Evolutionary conservation across 805 yeast species (phyloP), one percentile per base, ranked within the genome.

Genomic region (Metschnikowia cubensis): DNA sequence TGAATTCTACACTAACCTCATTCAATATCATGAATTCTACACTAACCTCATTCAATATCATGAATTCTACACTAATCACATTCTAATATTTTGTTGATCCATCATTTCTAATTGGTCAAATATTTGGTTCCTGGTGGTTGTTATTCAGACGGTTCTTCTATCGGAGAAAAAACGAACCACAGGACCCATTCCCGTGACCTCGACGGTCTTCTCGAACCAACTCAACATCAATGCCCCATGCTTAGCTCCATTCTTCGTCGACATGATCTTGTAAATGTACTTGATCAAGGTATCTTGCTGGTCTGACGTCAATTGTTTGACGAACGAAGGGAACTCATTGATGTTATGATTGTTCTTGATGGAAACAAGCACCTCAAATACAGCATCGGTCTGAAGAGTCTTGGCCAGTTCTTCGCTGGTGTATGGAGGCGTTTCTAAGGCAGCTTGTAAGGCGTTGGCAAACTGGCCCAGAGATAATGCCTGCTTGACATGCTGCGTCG

Each of bases 171-270:
- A 90, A 59, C 96, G 82, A 45, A 87, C 87, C 58, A 94, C 84
- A 39, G 96, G 87, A 11, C 96, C 96, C 63, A 86, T 84, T 17
- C 98, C 98, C 14, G 91, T 81, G 18, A 80, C 71, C 53, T 86
- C 95, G 35, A 89, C 84, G 17, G 92, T 81, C 69, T 89, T 90
- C 59, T 92, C 97, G 64, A 85, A 89, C 99, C 99, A 94, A 32
- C 85, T 81, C 59, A 94, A 79, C 58, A 94, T 68, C 42, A 85
- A 76, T 42, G 96, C 96, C 17, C 97, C 96, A 55, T 85, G 89
- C 60, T 85, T 87, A 56, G 89, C 88, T 10, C 94, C 91, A 57
- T 82, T 83, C 31, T 84, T 78, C 10, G 84, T 70, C 41, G 83
- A 73, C 96, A 94, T 89, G 31, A 89, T 89, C 61, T 84, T 85